Conservation (phyloP, 2,329 filamentous ascomycete species). For the Akanthomyces muscarius region DNA sequence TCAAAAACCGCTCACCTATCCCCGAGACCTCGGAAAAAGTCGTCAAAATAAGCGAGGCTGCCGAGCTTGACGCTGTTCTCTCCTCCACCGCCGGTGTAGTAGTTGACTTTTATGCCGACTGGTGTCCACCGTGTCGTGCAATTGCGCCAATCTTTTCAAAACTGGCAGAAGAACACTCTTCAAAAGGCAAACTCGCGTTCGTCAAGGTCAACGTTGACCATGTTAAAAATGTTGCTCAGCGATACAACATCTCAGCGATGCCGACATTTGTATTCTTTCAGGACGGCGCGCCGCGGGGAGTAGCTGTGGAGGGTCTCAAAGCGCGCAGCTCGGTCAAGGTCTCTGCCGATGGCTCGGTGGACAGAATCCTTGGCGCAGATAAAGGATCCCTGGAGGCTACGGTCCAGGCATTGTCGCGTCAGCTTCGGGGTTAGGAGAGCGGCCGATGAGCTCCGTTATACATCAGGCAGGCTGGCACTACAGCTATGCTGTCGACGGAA, state of each 20-base stretch:
- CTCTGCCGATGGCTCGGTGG: constrained; percentile 27
- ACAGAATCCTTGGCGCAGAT: constrained; percentile 30
- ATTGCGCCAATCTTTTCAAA: constrained; percentile 65
- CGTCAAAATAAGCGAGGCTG: constrained; percentile 28
- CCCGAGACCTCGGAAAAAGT: constrained; percentile 38
- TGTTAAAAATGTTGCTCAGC: constrained; percentile 66
- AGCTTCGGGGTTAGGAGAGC: no score
- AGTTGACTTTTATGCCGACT: constrained; percentile 80
- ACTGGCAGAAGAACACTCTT: constrained; percentile 22
- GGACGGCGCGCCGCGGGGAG: constrained; percentile 50
- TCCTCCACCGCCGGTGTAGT: constrained; percentile 56
- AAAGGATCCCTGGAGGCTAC: constrained; percentile 26
- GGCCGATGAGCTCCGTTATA: no score
- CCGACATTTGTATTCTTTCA: constrained; percentile 84
- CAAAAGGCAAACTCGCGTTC: constrained; percentile 59
- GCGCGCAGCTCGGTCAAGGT: constrained; percentile 23
- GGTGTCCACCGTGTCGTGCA: constrained; percentile 90
- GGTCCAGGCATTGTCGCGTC: constrained; percentile 22
- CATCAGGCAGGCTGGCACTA: no score
- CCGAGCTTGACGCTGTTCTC: constrained; percentile 27
- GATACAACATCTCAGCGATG: constrained; percentile 81
- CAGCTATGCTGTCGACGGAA: no score
- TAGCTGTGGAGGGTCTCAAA: constrained; percentile 24
- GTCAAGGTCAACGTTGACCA: constrained; percentile 88
- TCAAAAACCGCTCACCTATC: constrained; percentile 28